These are phyloP conservation scores for Hirschioporus abietinus DNA, from an alignment of 768 basidiomycete genomes.

Conservation along the genomic window DNA sequence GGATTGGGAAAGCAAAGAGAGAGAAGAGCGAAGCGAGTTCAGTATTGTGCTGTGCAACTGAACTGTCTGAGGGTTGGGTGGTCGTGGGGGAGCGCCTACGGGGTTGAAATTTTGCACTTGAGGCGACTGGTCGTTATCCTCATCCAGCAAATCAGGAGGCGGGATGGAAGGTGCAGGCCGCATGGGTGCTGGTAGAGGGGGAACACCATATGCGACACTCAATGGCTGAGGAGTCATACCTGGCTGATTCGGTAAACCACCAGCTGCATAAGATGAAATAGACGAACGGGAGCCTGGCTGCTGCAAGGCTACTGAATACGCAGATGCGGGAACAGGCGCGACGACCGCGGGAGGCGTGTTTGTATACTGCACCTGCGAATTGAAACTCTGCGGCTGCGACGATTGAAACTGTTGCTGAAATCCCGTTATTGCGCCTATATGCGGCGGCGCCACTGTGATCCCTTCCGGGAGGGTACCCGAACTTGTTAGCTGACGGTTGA, in stretches of 20 bases:
- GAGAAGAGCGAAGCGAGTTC: slow-evolving; percentile 64
- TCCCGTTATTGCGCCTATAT: no score
- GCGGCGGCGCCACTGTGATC: no score
- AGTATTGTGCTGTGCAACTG: slow-evolving; percentile 74
- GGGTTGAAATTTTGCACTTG: slow-evolving; percentile 18
- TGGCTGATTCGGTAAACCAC: background rate
- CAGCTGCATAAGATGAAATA: no score
- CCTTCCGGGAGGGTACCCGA: no score
- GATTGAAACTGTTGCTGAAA: no score
- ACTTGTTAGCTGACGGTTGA: no score
- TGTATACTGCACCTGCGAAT: no score
- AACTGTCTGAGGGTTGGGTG: slow-evolving; percentile 86
- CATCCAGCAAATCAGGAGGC: slow-evolving; percentile 60
- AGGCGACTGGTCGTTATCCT: slow-evolving; percentile 31
- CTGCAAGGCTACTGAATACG: no score
- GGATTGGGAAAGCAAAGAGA: slow-evolving; percentile 63
- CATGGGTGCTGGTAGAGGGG: slow-evolving; percentile 14
- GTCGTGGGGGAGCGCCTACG: slow-evolving; percentile 61
- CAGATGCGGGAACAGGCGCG: no score
- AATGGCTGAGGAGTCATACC: background rate
- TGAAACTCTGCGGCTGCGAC: no score
- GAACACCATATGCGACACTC: background rate
- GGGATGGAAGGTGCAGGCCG: slow-evolving; percentile 18
- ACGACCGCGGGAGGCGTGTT: no score
- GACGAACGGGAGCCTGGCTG: no score